Base-by-base conservation (phyloP, 2,329 filamentous ascomycete species). In the Cordyceps sp. region DNA sequence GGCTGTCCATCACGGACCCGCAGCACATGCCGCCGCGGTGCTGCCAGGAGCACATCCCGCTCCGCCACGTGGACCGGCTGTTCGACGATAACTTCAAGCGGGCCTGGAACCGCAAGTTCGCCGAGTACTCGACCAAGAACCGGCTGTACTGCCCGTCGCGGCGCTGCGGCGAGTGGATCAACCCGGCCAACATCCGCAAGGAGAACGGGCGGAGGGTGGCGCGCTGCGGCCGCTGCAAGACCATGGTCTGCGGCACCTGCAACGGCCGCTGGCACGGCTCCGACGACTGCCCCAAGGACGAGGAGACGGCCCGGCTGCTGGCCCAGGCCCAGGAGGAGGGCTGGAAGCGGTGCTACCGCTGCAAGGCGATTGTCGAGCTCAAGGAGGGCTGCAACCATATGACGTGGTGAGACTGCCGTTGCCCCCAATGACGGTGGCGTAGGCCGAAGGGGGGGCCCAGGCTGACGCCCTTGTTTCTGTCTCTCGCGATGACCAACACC, bases 381-480 rank as follows among this genome's bases (percentile, higher is more conserved):
- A 78, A 78, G 42, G 80, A 88, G 51, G 83, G 83, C 28, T 85
- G 79, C 53, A 86, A 88, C 54, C 84, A 88, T 49, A 88, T 92
- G 72, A 84, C 73, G 19, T 93, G 84, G 77, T 81, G 61, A 55
- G 71, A 10, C 17, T 31, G 18, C 14, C 9, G n/a, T 20, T n/a
- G n/a, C n/a, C n/a, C n/a, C n/a, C n/a, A n/a, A n/a, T n/a, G n/a
- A n/a, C n/a, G n/a, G n/a, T n/a, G n/a, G n/a, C n/a, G n/a, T n/a
- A n/a, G n/a, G n/a, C n/a, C n/a, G n/a, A n/a, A n/a, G n/a, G n/a
- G n/a, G n/a, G n/a, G n/a, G n/a, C n/a, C n/a, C n/a, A n/a, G n/a
- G n/a, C n/a, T n/a, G n/a, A n/a, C n/a, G n/a, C n/a, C n/a, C n/a
- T n/a, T n/a, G n/a, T n/a, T n/a, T n/a, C n/a, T n/a, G n/a, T n/a